These are phyloP conservation scores for Phyllosticta citribraziliensis DNA, from an alignment of 2,329 filamentous ascomycete species.

Conservation along the genomic window DNA sequence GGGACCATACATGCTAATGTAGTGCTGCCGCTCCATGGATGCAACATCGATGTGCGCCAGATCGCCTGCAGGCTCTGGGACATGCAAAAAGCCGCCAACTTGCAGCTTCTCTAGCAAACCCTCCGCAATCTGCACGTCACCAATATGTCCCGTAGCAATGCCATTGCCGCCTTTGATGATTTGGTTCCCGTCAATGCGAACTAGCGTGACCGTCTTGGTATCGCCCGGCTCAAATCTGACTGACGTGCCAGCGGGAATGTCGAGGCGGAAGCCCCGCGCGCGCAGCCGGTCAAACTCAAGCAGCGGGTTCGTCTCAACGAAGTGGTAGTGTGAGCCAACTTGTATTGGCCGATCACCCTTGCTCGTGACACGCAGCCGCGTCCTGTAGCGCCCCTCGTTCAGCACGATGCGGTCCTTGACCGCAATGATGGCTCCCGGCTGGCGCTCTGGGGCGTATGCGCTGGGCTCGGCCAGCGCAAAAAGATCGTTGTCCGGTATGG, in stretches of 20 bases:
- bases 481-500: slow-evolving; percentile 56
- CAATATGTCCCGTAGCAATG: slow-evolving; percentile 63
- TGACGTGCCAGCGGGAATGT: slow-evolving; percentile 85
- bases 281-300: slow-evolving; percentile 77
- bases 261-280: slow-evolving; percentile 76
- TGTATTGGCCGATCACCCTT: slow-evolving; percentile 85
- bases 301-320: slow-evolving; percentile 87
- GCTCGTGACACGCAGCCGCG: slow-evolving; percentile 68
- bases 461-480: slow-evolving; percentile 57
- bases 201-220: slow-evolving; percentile 77
- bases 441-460: slow-evolving; percentile 57
- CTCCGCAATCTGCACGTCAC: slow-evolving; percentile 48
- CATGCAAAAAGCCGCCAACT: slow-evolving; percentile 67
- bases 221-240: slow-evolving; percentile 92
- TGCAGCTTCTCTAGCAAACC: slow-evolving; percentile 60
- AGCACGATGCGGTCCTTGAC: slow-evolving; percentile 60
- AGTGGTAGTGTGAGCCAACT: slow-evolving; percentile 90
- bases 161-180: slow-evolving; percentile 78
- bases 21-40: slow-evolving; percentile 67
- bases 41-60: slow-evolving; percentile 49
- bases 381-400: slow-evolving; percentile 64
- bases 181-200: slow-evolving; percentile 74
- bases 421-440: slow-evolving; percentile 71
- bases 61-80: slow-evolving; percentile 53
- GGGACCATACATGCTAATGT: slow-evolving; percentile 84